Conservation (phyloP, 768 basidiomycete genomes). For the Tremella yokohamensis region DNA sequence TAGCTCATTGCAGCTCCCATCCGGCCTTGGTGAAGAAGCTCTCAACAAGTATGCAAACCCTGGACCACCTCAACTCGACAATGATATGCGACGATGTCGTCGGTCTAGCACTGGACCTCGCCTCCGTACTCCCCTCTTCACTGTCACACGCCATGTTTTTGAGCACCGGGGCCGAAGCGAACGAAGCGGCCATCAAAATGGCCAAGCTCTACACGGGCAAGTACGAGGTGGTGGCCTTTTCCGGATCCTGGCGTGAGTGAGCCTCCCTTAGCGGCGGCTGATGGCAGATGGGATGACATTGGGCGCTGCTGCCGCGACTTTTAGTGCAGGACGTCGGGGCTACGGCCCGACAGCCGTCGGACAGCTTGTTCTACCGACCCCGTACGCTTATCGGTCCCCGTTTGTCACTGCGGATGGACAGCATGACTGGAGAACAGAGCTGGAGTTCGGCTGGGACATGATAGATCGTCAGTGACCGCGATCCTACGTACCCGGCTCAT, state of each 20-base stretch:
- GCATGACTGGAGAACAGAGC: conserved; percentile 39
- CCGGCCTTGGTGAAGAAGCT: conserved; percentile 29
- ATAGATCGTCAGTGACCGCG: no score
- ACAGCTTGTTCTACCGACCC: conserved; percentile 22
- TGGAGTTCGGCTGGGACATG: conserved; percentile 35
- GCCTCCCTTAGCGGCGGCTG: no score
- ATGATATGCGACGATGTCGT: conserved; percentile 31
- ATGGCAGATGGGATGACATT: no score
- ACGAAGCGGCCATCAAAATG: conserved; percentile 34
- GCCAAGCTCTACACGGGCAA: conserved; percentile 38
- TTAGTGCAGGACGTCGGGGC: conserved; percentile 17
- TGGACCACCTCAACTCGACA: conserved; percentile 39
- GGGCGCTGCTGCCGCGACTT: conserved; percentile 24
- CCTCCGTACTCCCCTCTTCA: conserved; percentile 18
- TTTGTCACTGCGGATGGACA: conserved; percentile 28
- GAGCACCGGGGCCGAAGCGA: conserved; percentile 30
- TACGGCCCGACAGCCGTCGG: conserved; percentile 23
- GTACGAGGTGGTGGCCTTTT: conserved; percentile 32
- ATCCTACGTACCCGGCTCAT: no score
- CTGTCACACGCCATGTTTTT: conserved; percentile 31
- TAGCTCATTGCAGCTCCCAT: no score
- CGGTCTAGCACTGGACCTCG: conserved; percentile 19
- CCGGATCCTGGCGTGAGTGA: conserved; percentile 27
- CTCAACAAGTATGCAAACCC: conserved; percentile 10
- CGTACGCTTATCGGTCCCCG: conserved; percentile 26